A percentile compares a stretch with the other conserved stretches of the same genome.
These are phyloP conservation scores for Chimonanthus praecox DNA, from an alignment of 164 flowering plant genomes.

Conservation along the genomic window DNA sequence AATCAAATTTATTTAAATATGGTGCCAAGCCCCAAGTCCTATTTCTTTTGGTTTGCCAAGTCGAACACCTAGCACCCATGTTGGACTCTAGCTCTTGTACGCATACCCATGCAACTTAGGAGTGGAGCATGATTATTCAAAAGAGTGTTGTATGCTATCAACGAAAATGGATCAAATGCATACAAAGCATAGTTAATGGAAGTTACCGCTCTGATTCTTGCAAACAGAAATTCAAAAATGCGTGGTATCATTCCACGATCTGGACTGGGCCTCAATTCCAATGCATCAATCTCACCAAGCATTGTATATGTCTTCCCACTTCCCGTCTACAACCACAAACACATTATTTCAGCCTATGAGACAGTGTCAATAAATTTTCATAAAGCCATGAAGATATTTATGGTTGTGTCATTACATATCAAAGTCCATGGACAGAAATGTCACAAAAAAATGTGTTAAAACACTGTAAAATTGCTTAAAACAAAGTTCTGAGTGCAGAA, in stretches of 20 bases:
- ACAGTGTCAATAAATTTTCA: background rate
- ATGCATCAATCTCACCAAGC: conserved; percentile 86
- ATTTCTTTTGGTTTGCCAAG: too few relatives aligned
- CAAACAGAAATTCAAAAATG: conserved; percentile 91
- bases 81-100: too few relatives aligned
- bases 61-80: too few relatives aligned
- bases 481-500: background rate
- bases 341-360: background rate
- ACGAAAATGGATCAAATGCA: too few relatives aligned
- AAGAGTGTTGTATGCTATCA: too few relatives aligned
- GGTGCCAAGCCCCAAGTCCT: too few relatives aligned
- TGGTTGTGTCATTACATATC: background rate
- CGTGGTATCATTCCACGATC: conserved; percentile 96
- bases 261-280: conserved; percentile 69
- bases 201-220: conserved; percentile 88
- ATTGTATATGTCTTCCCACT: conserved; percentile 97
- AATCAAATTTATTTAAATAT: too few relatives aligned
- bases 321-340: conserved; percentile 67
- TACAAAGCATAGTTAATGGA: background rate
- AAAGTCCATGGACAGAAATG: background rate
- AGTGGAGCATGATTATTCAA: too few relatives aligned
- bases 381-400: background rate
- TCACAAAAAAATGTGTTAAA: too few relatives aligned
- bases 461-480: background rate
- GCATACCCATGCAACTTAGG: too few relatives aligned